These are phyloP conservation scores for Russula abietina DNA, from an alignment of 768 basidiomycete genomes.

Conservation along the genomic window DNA sequence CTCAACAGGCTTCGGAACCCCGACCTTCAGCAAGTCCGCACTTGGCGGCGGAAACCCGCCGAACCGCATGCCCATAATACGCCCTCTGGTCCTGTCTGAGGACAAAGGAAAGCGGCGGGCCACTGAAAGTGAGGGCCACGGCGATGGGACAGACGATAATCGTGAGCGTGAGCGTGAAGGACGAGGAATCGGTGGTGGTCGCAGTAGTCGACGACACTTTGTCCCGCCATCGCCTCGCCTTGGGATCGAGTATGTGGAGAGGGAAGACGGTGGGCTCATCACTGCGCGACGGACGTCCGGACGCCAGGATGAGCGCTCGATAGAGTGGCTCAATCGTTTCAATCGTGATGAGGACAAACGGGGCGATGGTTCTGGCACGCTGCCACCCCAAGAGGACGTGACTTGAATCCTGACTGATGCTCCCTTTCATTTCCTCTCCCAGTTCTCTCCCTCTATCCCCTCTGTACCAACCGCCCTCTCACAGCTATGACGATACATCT, in stretches of 20 bases:
- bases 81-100: not conserved
- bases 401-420: not conserved
- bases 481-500: not conserved
- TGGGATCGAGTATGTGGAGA: conserved; percentile 15
- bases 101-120: not conserved
- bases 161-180: not conserved
- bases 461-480: not conserved
- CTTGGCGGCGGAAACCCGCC: not conserved
- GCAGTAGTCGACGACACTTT: conserved; percentile 2
- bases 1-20: not conserved
- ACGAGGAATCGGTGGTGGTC: not conserved
- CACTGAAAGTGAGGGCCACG: not conserved
- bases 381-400: not conserved
- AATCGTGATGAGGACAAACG: not conserved
- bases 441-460: not conserved
- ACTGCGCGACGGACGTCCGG: conserved; percentile 5
- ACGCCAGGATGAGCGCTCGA: not conserved
- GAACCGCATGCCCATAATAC: not conserved
- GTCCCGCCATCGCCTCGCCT: conserved; percentile 9
- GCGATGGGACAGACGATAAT: not conserved
- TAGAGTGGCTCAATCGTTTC: conserved; percentile 11
- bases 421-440: no score
- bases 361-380: not conserved
- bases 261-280: conserved; percentile 11
- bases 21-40: conserved; percentile 3